These are phyloP conservation scores for Cercospora zeina DNA, from an alignment of 2,329 filamentous ascomycete species.

Conservation along the genomic window DNA sequence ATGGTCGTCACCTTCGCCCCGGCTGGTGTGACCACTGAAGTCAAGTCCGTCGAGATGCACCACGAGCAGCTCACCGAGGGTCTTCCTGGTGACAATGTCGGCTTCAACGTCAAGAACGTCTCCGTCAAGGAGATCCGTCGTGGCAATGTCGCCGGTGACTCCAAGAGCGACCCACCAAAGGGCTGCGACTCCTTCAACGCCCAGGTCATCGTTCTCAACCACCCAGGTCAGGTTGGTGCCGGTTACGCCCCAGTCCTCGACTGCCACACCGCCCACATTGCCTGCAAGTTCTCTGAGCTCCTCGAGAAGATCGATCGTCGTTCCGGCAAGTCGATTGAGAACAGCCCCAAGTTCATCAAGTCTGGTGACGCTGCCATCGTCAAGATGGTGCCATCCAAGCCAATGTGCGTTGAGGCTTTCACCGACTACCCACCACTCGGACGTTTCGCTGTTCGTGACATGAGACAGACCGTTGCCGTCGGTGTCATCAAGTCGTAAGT, in stretches of 20 bases:
- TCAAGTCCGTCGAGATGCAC: slow-evolving; percentile 99
- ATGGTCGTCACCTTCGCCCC: slow-evolving; percentile 99
- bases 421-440: slow-evolving; percentile 99
- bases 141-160: slow-evolving; percentile 99
- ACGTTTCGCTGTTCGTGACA: slow-evolving; percentile 99
- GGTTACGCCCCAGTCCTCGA: slow-evolving; percentile 99
- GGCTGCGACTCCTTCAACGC: slow-evolving; percentile 94
- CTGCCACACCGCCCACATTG: slow-evolving; percentile 99
- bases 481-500: slow-evolving; percentile 33
- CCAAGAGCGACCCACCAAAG: slow-evolving; percentile 97
- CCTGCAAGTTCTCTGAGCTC: slow-evolving; percentile 99
- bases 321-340: slow-evolving; percentile 96
- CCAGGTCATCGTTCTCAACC: slow-evolving; percentile 99
- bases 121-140: slow-evolving; percentile 99
- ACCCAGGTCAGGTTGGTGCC: slow-evolving; percentile 98
- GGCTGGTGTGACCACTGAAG: slow-evolving; percentile 99
- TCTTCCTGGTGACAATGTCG: slow-evolving; percentile 99
- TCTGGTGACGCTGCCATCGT: slow-evolving; percentile 99
- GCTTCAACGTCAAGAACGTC: slow-evolving; percentile 99
- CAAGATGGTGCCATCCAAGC: slow-evolving; percentile 99
- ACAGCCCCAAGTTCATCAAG: slow-evolving; percentile 99
- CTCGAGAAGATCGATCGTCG: slow-evolving; percentile 99
- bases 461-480: slow-evolving; percentile 71
- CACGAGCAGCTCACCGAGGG: slow-evolving; percentile 97
- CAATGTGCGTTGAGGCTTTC: slow-evolving; percentile 99